phyloP scores from a whole-genome alignment of 2,329 filamentous ascomycete species.

The Fusarium pininemorale region DNA sequence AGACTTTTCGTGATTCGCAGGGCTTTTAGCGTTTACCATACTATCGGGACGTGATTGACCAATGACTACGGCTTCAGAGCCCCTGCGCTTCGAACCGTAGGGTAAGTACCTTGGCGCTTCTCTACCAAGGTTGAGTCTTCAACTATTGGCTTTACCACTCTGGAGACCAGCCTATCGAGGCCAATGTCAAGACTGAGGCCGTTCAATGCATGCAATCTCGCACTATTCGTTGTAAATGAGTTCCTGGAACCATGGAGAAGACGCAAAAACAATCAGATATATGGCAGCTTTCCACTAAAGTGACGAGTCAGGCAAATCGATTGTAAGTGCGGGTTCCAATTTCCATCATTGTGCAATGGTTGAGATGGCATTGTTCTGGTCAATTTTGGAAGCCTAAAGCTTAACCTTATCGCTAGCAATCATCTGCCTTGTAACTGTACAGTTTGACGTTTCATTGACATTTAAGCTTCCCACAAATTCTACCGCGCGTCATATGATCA shows the following conservation, averaged over 20 bases:
- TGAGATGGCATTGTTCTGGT: fast-evolving
- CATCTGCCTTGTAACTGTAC: not conserved
- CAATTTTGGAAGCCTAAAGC: not conserved
- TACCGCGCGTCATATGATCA: not conserved
- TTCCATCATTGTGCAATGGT: fast-evolving
- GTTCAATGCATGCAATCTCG: fast-evolving
- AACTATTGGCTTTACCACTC: no score
- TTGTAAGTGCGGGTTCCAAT: fast-evolving
- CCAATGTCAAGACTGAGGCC: not conserved
- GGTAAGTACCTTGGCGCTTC: not conserved
- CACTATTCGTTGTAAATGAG: not conserved
- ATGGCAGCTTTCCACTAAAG: fast-evolving
- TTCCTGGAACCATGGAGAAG: no score
- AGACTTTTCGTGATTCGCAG: not conserved
- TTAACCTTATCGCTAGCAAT: not conserved
- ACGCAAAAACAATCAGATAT: no score
- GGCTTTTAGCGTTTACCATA: not conserved
- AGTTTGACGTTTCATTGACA: fast-evolving
- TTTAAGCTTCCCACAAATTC: not conserved
- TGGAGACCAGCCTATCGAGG: not conserved
- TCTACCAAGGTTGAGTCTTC: no score
- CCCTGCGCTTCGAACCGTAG: not conserved
- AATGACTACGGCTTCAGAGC: not conserved
- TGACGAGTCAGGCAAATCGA: no score
- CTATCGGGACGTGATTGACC: not conserved